Evolutionary conservation across 2,329 filamentous ascomycete genomes (phyloP).

Genomic region (Colletotrichum sp.): DNA sequence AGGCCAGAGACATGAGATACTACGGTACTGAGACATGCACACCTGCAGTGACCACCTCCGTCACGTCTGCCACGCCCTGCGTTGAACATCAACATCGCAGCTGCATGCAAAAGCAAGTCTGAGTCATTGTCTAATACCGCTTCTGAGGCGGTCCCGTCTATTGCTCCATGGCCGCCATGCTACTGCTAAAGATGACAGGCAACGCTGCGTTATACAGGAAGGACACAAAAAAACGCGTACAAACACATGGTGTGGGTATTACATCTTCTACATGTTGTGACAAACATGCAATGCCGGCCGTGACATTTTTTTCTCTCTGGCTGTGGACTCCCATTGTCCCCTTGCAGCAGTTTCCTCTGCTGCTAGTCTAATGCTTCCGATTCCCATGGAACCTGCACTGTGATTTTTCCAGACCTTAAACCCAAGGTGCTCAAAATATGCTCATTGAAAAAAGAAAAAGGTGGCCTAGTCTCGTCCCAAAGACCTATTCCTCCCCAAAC

Average conservation of each 20-base stretch:
- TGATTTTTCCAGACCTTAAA: constrained; percentile 1
- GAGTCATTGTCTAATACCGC: not conserved
- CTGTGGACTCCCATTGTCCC: not conserved
- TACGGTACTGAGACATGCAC: not conserved
- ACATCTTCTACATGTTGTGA: not conserved
- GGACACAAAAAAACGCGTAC: not conserved
- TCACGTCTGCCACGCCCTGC: not conserved
- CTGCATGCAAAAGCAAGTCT: not conserved
- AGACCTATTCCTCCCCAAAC: constrained; percentile 15
- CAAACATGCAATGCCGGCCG: constrained; percentile 10
- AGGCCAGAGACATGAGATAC: not conserved
- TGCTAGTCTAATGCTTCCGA: not conserved
- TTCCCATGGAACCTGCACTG: not conserved
- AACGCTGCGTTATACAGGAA: not conserved
- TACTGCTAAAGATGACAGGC: not conserved
- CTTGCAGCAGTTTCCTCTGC: not conserved
- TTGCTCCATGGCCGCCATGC: constrained; percentile 4
- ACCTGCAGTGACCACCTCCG: not conserved
- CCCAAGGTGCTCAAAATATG: not conserved
- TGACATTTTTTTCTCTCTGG: not conserved
- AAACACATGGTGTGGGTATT: not conserved
- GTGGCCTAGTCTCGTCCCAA: not conserved
- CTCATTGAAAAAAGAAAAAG: not conserved
- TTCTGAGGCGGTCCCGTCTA: not conserved
- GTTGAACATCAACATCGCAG: not conserved